Percentiles rank a stretch among this genome's conserved stretches.
These are phyloP conservation scores for Nakazawaea holstii DNA, from an alignment of 805 yeast genomes.

Conservation along the genomic window DNA sequence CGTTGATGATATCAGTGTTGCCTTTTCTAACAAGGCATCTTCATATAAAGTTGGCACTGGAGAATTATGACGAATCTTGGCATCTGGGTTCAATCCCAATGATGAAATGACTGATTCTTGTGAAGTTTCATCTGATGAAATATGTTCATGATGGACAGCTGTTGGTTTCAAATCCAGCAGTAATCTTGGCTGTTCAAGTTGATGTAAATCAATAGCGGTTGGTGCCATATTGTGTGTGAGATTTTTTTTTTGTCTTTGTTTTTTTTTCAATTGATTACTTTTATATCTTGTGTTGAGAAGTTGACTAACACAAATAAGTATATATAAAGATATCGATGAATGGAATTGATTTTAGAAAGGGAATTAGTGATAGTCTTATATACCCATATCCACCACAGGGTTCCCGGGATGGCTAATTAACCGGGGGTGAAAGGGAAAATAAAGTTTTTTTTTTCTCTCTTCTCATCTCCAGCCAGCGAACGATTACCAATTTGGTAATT, in stretches of 20 bases:
- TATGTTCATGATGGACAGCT: constrained; percentile 5
- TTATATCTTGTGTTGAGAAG: too few species aligned
- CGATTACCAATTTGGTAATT: neutral
- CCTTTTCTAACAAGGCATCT: constrained; percentile 85
- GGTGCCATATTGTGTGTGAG: too few species aligned
- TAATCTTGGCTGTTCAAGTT: constrained; percentile 19
- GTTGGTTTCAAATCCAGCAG: constrained; percentile 14
- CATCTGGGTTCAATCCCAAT: constrained; percentile 53
- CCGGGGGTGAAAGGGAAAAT: constrained; percentile 3
- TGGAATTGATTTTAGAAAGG: too few species aligned
- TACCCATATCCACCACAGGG: too few species aligned
- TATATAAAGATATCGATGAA: too few species aligned
- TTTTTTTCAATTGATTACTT: too few species aligned
- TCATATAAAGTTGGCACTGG: constrained; percentile 91
- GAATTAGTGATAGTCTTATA: too few species aligned
- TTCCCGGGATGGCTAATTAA: neutral
- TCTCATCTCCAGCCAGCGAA: too few species aligned
- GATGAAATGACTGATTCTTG: constrained; percentile 25
- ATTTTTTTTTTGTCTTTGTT: too few species aligned
- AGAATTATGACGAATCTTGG: constrained; percentile 80
- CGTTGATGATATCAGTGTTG: constrained; percentile 85
- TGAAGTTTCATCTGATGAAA: constrained; percentile 14
- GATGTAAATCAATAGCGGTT: constrained; percentile 32
- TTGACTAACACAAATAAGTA: too few species aligned
- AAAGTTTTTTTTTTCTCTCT: neutral